These are phyloP conservation scores for Phylloporus rhodoxanthus DNA, from an alignment of 768 basidiomycete species.

Conservation along the genomic window DNA sequence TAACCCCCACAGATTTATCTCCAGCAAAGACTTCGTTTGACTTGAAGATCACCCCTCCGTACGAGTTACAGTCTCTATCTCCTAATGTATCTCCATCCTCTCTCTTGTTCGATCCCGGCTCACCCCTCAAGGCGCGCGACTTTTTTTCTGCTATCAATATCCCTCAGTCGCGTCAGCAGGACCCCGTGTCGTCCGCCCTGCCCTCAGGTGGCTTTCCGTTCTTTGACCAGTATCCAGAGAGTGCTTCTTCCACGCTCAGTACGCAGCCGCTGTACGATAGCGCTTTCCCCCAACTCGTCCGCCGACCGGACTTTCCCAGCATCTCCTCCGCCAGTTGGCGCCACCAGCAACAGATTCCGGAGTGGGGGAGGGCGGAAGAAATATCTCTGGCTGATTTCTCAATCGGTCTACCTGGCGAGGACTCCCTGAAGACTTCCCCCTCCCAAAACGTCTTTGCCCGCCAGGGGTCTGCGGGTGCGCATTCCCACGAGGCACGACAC, in stretches of 20 bases:
- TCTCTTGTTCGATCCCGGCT: constrained; percentile 42
- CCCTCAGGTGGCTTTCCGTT: constrained; percentile 33
- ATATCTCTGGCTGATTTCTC: constrained; percentile 19
- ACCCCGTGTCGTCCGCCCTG: constrained; percentile 11
- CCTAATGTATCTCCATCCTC: constrained; percentile 32
- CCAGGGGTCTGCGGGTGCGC: constrained; percentile 22
- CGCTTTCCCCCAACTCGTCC: constrained; percentile 25
- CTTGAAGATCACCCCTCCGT: constrained; percentile 46
- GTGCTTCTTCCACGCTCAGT: constrained; percentile 33
- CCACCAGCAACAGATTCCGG: constrained; percentile 29
- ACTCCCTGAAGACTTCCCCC: constrained; percentile 25
- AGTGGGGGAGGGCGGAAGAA: constrained; percentile 42
- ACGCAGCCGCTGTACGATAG: constrained; percentile 33
- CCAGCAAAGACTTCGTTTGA: constrained; percentile 56
- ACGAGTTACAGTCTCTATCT: constrained; percentile 36
- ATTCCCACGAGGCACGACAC: constrained; percentile 48
- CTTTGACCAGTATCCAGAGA: constrained; percentile 52
- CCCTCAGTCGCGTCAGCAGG: constrained; percentile 23
- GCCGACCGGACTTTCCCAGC: constrained; percentile 13
- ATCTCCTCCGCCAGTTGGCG: constrained; percentile 18
- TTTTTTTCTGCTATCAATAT: constrained; percentile 24
- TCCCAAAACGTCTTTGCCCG: constrained; percentile 24
- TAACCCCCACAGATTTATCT: constrained; percentile 72
- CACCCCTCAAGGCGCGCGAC: constrained; percentile 30
- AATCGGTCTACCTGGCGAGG: constrained; percentile 23